Base-by-base conservation (phyloP, 2,329 filamentous ascomycete genomes). In the Nemania sp. region DNA sequence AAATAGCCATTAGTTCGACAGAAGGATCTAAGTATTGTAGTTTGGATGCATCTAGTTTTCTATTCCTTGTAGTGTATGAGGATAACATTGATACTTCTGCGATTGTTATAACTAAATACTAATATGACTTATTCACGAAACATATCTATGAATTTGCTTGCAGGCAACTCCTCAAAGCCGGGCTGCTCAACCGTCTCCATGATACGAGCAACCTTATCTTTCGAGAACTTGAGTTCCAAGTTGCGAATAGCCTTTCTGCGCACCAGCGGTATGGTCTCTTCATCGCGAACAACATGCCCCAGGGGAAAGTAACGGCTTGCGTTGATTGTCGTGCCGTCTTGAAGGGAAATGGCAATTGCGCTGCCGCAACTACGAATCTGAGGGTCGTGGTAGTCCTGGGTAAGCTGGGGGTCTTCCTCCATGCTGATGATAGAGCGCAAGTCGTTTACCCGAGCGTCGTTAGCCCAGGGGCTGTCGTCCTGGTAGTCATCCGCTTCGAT, bases 391-490 rank as follows among this genome's bases (percentile, higher is more conserved):
- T 73, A 72, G 43, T 73, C 68, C 41, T 20, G 20, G 5, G 72
- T 73, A 6, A 72, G 57, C 29, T 73, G 55, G 7, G 26, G 41
- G 20, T 73, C 72, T 59, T 69, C 66, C 11, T 62, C 61, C 63
- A 73, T 68, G 8, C 49, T 64, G 15, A 73, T 71, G 3, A 62
- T 67, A 1, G 60, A 57, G 22, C 70, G 62, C 5, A 73, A 26
- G 10, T 55, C 54, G 20, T 72, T 67, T 5, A 73, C 66, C 1
- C 70, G 61, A 3, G 66, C 43, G 47, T 72, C 70, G 1, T 49
- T 64, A 2, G 66, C 66, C 49, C 56, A 73, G 20, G 71, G 66
- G 26, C 71, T 73, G 4, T 66, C 55, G 51, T 73, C 64, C 35
- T 67, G 66, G 49, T 69, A 72, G 35, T 72, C 71, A n/a, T 64